Conservation (phyloP, 2,329 filamentous ascomycete species). For the Biscogniauxia mediterranea region DNA sequence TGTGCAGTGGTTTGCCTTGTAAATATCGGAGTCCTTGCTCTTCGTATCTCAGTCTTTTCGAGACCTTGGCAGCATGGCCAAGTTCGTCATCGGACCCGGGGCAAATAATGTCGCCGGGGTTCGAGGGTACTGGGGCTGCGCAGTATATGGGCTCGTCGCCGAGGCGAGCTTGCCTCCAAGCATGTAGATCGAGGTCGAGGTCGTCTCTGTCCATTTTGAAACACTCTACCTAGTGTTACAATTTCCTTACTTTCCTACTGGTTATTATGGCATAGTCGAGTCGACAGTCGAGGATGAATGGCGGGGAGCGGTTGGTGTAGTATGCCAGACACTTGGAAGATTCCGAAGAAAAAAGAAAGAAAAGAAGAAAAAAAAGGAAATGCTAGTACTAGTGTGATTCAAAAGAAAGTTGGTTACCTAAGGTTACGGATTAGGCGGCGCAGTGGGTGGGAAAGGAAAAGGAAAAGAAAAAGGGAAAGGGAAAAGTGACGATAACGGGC, state of each 20-base stretch:
- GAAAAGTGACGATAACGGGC: neutral
- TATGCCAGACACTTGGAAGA: too few relatives aligned
- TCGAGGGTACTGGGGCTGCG: constrained; percentile 34
- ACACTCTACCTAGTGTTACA: neutral
- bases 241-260: neutral
- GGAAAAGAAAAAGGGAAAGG: too few relatives aligned
- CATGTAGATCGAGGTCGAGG: constrained; percentile 10
- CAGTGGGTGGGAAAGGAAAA: too few relatives aligned
- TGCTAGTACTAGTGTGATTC: too few relatives aligned
- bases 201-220: constrained; percentile 21
- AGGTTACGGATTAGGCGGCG: neutral
- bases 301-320: neutral
- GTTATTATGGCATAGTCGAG: neutral
- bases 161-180: constrained; percentile 27
- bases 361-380: too few relatives aligned
- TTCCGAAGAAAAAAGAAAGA: too few relatives aligned
- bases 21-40: constrained; percentile 57
- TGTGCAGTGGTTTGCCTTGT: constrained; percentile 51
- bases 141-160: constrained; percentile 46
- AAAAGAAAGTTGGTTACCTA: too few relatives aligned
- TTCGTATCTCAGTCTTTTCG: constrained; percentile 58
- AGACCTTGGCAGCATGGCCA: constrained; percentile 44
- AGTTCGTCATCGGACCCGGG: constrained; percentile 58
- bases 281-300: neutral
- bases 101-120: constrained; percentile 49